phyloP scores from a whole-genome alignment of 129 eudicot genomes.

The Centella asiatica region DNA sequence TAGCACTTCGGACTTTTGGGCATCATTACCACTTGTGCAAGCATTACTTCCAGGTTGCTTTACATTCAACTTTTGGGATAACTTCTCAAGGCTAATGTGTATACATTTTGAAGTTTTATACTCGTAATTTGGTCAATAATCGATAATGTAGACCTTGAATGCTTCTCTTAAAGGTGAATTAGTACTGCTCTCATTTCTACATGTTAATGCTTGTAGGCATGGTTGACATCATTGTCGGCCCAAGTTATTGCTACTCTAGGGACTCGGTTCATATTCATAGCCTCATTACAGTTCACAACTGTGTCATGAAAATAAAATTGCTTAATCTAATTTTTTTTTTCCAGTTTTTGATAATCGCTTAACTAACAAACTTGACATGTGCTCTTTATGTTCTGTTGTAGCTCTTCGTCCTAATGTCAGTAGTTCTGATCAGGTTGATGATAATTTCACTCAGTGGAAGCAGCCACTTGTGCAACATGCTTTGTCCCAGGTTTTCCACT shows the following conservation, averaged over 20 bases:
- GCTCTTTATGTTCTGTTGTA: constrained; percentile 20
- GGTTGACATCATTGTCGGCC: no score
- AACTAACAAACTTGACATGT: constrained; percentile 2
- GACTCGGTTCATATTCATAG: no score
- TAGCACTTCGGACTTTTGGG: constrained; percentile 62
- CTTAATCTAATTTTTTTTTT: no score
- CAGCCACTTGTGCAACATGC: constrained; percentile 89
- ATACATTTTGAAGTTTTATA: background rate
- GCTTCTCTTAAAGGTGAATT: no score
- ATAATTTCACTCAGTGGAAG: constrained; percentile 76
- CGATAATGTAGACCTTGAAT: background rate
- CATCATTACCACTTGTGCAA: constrained; percentile 79
- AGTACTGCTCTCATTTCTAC: background rate
- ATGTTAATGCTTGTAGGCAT: background rate
- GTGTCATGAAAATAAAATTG: no score
- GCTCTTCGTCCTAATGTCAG: constrained; percentile 90
- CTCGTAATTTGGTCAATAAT: background rate
- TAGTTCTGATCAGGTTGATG: constrained; percentile 59
- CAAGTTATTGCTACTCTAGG: background rate
- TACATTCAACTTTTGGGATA: background rate
- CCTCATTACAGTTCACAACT: no score
- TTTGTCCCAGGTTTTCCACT: constrained; percentile 58
- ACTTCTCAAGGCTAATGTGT: background rate
- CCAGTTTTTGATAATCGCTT: no score
- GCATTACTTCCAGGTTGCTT: constrained; percentile 82